Evolutionary conservation across 257 asterid genomes (phyloP).

Genomic region (Nicotiana tabacum): DNA sequence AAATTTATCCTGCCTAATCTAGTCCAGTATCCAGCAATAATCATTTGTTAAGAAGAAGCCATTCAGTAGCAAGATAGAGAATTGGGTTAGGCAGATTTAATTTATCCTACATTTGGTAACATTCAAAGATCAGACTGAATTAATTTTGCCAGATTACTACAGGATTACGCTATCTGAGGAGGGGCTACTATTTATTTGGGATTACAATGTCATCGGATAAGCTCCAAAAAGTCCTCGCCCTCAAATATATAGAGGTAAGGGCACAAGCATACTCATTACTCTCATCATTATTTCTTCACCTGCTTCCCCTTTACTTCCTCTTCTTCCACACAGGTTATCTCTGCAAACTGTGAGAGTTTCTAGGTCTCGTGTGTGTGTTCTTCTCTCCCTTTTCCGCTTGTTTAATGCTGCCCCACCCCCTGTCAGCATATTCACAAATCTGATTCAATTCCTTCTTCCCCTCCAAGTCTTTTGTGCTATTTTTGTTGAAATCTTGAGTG

Average conservation of each 20-base stretch:
- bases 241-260: neutral
- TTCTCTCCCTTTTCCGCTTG: too few species aligned
- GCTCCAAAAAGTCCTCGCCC: neutral
- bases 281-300: neutral
- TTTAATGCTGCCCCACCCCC: too few species aligned
- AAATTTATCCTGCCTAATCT: neutral
- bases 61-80: neutral
- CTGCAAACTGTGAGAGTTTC: neutral
- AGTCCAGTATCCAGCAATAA: neutral
- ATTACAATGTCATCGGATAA: neutral
- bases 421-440: too few species aligned
- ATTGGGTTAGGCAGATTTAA: neutral
- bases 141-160: too few species aligned
- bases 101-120: too few species aligned
- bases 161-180: too few species aligned
- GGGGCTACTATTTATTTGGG: too few species aligned
- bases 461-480: neutral
- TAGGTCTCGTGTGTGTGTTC: too few species aligned
- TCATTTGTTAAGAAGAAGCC: neutral
- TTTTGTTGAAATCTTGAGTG: too few species aligned
- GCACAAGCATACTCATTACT: neutral
- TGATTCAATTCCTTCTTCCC: too few species aligned
- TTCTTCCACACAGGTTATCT: neutral
- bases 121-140: too few species aligned
- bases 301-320: neutral